Base-by-base conservation (phyloP, 768 basidiomycete genomes). In the Phanerochaete sordida region DNA sequence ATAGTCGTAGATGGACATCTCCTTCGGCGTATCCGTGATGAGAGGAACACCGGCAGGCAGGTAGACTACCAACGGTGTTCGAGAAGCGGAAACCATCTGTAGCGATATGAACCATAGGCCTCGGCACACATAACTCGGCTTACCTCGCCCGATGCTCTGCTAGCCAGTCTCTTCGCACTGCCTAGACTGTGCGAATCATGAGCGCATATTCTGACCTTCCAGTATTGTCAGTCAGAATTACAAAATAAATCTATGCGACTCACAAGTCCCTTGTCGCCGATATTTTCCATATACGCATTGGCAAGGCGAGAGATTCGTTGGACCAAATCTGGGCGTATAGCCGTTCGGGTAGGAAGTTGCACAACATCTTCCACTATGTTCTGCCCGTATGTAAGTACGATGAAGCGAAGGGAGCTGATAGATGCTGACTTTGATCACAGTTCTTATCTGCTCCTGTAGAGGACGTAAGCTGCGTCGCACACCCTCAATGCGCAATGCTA, bases 271-370 rank as follows among this genome's bases (percentile, higher is more conserved):
- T 75, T 72, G 44, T 70, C 65, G 24, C 78, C 79, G 27, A 77
- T 66, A 59, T 78, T 79, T 68, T 89, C 85, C 4, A 85, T 70
- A 63, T 86, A 85, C 3, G 86, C 89, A 46, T 83, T 84, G 7
- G 87, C 79, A 21, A 83, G 58, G 55, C 87, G 84, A n/a, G 91
- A 92, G 60, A 92, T 83, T 27, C 77, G 79, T 61, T 84, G 83
- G 23, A 87, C 65, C n/a, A 84, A 62, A 56, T 82, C 80, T 11
- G 73, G 65, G 0, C 70, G 73, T 43, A 90, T 65, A n/a, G 74
- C 70, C 46, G 66, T 67, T 27, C 73, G 69, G 3, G 78, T 72
- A 11, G 86, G 85, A 15, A 87, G 71, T 57, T 75, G 71, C 43
- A 74, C 68, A 26, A 65, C 71, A 27, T 77, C 75, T 49, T 69